Evolutionary conservation across 2,329 filamentous ascomycete species (phyloP).

Genomic region (Parastagonospora avenae): DNA sequence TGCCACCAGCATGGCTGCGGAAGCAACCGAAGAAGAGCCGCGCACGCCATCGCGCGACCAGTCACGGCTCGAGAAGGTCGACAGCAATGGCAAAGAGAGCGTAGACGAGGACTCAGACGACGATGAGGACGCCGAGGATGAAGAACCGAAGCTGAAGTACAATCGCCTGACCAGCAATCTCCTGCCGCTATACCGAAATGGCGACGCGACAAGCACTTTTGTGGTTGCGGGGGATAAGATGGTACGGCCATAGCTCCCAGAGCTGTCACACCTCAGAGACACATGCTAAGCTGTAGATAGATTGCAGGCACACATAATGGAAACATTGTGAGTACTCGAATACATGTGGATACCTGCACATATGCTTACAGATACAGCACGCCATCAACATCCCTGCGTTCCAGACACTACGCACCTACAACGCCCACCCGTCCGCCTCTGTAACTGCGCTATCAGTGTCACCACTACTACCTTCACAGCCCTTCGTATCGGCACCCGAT

Average conservation of each 20-base stretch:
- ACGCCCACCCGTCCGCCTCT: conserved; percentile 83
- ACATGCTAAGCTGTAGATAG: conserved; percentile 54
- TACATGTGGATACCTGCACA: not conserved
- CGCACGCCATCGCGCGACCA: conserved; percentile 43
- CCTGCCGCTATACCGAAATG: conserved; percentile 84
- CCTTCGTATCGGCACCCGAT: conserved; percentile 39
- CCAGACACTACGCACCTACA: conserved; percentile 81
- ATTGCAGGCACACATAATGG: conserved; percentile 95
- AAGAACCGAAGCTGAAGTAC: conserved; percentile 94
- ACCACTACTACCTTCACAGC: conserved; percentile 70
- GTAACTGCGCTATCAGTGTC: conserved; percentile 90
- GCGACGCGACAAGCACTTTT: conserved; percentile 91
- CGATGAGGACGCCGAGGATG: conserved; percentile 74
- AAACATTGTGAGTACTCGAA: conserved; percentile 74
- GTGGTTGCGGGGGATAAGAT: conserved; percentile 95
- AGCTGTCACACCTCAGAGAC: conserved; percentile 65
- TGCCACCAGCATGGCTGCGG: conserved; percentile 50
- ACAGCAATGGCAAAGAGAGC: conserved; percentile 28
- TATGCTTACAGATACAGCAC: conserved; percentile 62
- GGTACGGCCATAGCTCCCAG: conserved; percentile 59
- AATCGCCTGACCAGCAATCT: conserved; percentile 82
- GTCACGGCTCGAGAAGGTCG: conserved; percentile 17
- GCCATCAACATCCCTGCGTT: conserved; percentile 83
- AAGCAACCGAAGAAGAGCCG: conserved; percentile 36
- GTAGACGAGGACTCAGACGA: conserved; percentile 35